Base-by-base conservation (phyloP, 148 eudicot genomes). In the Arbutus unedo region DNA sequence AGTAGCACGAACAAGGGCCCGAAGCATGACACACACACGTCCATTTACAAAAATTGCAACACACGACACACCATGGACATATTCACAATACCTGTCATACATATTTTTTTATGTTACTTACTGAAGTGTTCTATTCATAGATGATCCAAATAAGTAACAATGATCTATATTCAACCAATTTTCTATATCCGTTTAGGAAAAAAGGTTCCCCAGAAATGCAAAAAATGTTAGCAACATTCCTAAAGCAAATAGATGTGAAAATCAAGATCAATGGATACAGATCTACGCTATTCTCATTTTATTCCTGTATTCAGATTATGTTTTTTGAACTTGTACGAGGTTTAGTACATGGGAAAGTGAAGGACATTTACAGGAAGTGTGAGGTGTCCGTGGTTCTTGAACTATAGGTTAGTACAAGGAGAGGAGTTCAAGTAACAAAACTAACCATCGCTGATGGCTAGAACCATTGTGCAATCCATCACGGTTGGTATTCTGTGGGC, bases 401-500 rank as follows among this genome's bases (percentile, higher is more conserved):
- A 56, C 18, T 64, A 43, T 10, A n/a, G 53, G 16, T 25, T 19
- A 18, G 56, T 57, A 45, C 53, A 7, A 50, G 38, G 13, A 6
- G 6, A 25, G 72, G 7, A 81, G 62, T 51, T 44, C 11, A 49
- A 55, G 21, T 6, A 59, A 77, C 41, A 15, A 45, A 79, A 82
- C 94, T 87, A 62, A 93, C 98, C 98, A 11, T 96, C 95, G 51
- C 94, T 91, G 31, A 96, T 91, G 64, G 96, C 95, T 38, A 96
- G 88, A 77, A 96, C 98, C 93, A 85, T 93, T 15, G 98, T 92
- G 87, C 98, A 91, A 77, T 96, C 98, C 98, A 94, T 94, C 81
- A 96, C 98, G 0, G 96, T 94, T 2, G 98, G 97, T 64, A 96
- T 96, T 67, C 98, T 91, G 62, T 96, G 98, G 25, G 98, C 98